Evolutionary conservation across 148 eudicot species (phyloP), one percentile per base, ranked within the genome.

Genomic region (Chenopodium quinoa): DNA sequence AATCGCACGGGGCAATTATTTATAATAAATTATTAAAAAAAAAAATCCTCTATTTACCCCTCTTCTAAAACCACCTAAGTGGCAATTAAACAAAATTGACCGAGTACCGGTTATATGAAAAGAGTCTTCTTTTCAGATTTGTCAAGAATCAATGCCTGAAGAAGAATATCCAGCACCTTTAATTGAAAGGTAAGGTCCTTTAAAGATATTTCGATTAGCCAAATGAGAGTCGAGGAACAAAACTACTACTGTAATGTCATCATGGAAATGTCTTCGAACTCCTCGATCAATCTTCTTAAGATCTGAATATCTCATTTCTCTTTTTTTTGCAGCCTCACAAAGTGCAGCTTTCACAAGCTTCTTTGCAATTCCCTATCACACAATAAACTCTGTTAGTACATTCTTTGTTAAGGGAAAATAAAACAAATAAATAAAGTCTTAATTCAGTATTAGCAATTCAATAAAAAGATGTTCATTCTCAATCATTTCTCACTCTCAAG

Each of bases 261-360:
- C 97, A 29, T 93, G 97, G 73, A 93, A 93, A 84, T 93, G 95
- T 44, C 97, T 83, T 83, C 97, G 84, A 78, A 93, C 89, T 70
- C 93, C 97, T 67, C 82, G 82, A 13, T 90, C 92, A 47, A 93
- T 90, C 83, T 91, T 89, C 83, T 92, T 90, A 52, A 93, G 89
- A 85, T 93, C 97, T 2, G 90, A 87, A 78, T 93, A 93, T 84
- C 97, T 89, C 95, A 93, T 92, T 62, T 93, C 97, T 85, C 95
- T 88, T 80, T 90, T 93, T 86, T 93, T 93, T 67, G 97, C 94
- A n/a, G 97, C 97, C 72, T 86, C 92, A 31, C 78, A 68, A 58
- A 92, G 86, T 48, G 97, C 95, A 14, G 91, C 91, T 76, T 93
- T 92, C 46, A 93, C 82, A 9, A 93, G 91, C 80, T 78, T 93